Base-by-base conservation (phyloP, 176 grass and related monocot genomes). In the Avena eriantha region DNA sequence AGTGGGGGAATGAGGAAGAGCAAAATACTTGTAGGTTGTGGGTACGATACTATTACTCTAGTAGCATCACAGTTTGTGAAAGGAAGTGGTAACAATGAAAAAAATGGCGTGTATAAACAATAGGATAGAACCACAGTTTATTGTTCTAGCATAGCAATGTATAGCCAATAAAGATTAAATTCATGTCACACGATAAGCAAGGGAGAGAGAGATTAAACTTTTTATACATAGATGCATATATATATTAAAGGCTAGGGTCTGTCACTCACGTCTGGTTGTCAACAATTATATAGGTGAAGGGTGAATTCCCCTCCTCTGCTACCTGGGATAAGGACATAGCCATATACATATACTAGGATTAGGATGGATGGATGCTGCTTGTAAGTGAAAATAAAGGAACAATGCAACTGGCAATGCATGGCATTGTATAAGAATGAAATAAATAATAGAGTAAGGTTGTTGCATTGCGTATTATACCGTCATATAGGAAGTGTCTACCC, bases 231-330 rank as follows among this genome's bases (percentile, higher is more conserved):
- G 15, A 66, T 35, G 60, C 23, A 45, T 41, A 41, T 35, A 34
- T 26, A 41, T n/a, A 12, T 23, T 66, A 41, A 86, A 86, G 63
- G 39, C 8, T 19, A 24, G 59, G 65, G 18, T 16, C 80, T 7
- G 29, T 33, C 26, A 82, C 91, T 89, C 84, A 98, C 96, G 92
- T 98, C 85, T 95, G 91, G 53, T 91, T 94, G 81, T 98, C 96
- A 47, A 98, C 96, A 76, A 98, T 98, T 76, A 98, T 77, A 85
- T 98, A 95, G n/a, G 93, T 95, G 85, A 98, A 98, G 13, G 96
- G 84, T 77, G 96, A 95, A 79, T 91, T 98, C 4, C 92, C 96
- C 9, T 82, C 72, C 76, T 98, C 90, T 18, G 91, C 55, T 45
- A 95, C 82, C 96, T 98, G 88, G 74, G 89, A 29, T 53, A 91